phyloP scores from a whole-genome alignment of 1,284 basidiomycete species.

The Afroboletus lepidellus region DNA sequence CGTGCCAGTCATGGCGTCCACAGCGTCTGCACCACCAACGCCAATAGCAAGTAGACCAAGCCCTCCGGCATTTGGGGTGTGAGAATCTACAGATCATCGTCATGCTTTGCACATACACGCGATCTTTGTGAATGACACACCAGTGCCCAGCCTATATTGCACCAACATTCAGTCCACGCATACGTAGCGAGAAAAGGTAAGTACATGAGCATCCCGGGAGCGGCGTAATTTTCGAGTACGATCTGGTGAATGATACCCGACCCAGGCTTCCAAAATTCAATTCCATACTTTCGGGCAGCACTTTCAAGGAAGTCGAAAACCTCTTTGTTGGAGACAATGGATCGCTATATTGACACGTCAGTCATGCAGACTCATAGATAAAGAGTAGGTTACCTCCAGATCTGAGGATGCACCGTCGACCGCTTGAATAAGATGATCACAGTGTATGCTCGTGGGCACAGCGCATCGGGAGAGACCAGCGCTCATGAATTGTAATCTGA shows the following conservation, averaged over 20 bases:
- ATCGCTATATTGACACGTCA: slow-evolving; percentile 49
- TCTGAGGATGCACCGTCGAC: slow-evolving; percentile 80
- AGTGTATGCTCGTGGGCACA: slow-evolving; percentile 89
- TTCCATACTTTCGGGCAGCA: slow-evolving; percentile 92
- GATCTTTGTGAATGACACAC: slow-evolving; percentile 37
- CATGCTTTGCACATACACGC: slow-evolving; percentile 1
- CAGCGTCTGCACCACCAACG: slow-evolving; percentile 98
- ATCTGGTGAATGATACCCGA: slow-evolving; percentile 98
- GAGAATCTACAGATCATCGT: slow-evolving; percentile 69
- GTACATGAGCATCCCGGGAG: slow-evolving; percentile 82
- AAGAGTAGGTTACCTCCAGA: slow-evolving; percentile 55
- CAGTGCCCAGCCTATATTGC: slow-evolving; percentile 66
- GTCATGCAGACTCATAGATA: slow-evolving; percentile 1
- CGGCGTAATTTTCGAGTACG: slow-evolving; percentile 96
- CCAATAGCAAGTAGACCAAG: slow-evolving; percentile 98
- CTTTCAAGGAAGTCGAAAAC: slow-evolving; percentile 98
- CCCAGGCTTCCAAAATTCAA: slow-evolving; percentile 95
- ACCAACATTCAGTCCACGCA: slow-evolving; percentile 16
- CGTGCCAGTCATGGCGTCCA: slow-evolving; percentile 97
- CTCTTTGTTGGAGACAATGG: slow-evolving; percentile 89
- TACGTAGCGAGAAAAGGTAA: slow-evolving; percentile 14
- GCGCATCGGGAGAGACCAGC: slow-evolving; percentile 85
- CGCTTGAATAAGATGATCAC: slow-evolving; percentile 97
- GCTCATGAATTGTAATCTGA: slow-evolving; percentile 96
- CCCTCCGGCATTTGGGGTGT: slow-evolving; percentile 98